A percentile compares a stretch with the other conserved stretches of the same genome.
phyloP scores from a whole-genome alignment of 371 early-diverging fungal genomes.

The Saksenaea oblongispora region DNA sequence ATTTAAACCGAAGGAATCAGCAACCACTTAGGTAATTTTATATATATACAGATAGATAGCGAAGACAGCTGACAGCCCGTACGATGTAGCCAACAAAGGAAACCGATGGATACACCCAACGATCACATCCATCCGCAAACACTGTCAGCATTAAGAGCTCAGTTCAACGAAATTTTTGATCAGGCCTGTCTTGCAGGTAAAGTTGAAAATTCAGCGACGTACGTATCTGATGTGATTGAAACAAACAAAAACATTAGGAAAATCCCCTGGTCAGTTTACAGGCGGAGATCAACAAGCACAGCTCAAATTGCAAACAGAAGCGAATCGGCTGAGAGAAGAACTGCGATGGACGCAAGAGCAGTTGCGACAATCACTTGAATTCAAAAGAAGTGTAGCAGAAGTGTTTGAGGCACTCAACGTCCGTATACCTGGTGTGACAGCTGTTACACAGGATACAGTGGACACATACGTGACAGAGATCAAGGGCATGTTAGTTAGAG shows the following conservation, averaged over 20 bases:
- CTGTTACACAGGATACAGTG: neutral
- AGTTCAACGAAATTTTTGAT: conserved; percentile 2
- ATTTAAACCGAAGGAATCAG: neutral
- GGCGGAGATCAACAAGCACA: conserved; percentile 3
- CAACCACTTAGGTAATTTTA: neutral
- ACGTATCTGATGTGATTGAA: neutral
- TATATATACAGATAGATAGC: neutral
- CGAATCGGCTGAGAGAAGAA: conserved; percentile 10
- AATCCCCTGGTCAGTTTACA: neutral
- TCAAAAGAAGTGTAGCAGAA: conserved; percentile 18
- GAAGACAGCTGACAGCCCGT: too few species aligned
- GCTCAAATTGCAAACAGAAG: conserved; percentile 9
- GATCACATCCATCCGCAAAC: neutral
- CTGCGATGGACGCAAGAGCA: neutral
- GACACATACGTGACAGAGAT: conserved; percentile 15
- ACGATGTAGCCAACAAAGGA: neutral
- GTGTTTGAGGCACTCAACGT: conserved; percentile 19
- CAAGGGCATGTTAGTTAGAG: conserved; percentile 7
- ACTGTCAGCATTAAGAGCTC: neutral
- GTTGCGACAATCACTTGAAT: conserved; percentile 11
- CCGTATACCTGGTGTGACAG: conserved; percentile 9
- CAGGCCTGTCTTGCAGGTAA: conserved; percentile 4
- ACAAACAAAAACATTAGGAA: neutral
- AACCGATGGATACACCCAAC: neutral
- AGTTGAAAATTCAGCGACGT: neutral